These are phyloP conservation scores for Aegilops speltoides DNA, from an alignment of 176 grass and related monocot species.

Conservation along the genomic window DNA sequence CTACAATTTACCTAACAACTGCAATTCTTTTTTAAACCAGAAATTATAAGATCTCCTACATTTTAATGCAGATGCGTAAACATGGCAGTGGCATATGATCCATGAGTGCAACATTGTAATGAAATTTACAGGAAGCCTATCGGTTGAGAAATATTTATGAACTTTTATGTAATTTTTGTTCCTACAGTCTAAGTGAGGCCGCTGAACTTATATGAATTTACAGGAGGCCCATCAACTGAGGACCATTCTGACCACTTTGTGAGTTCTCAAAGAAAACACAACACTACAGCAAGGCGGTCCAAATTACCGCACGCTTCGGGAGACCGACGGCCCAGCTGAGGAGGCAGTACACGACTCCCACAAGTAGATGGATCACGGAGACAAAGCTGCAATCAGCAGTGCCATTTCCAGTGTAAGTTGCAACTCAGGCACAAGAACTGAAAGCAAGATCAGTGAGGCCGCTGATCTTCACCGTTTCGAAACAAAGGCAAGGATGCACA, in stretches of 20 bases:
- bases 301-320: slow-evolving; percentile 93
- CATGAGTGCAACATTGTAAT: not conserved
- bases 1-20: not conserved
- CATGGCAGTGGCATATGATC: not conserved
- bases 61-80: not conserved
- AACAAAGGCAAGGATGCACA: not conserved
- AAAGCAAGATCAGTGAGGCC: not conserved
- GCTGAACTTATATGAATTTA: too few species aligned
- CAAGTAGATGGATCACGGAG: slow-evolving; percentile 74
- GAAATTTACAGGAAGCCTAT: not conserved
- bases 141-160: not conserved
- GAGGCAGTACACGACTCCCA: slow-evolving; percentile 80
- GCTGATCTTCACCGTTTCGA: not conserved
- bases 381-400: slow-evolving; percentile 61
- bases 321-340: slow-evolving; percentile 78
- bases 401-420: not conserved
- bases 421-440: not conserved
- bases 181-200: not conserved
- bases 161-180: not conserved
- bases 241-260: not conserved
- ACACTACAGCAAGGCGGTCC: not conserved
- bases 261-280: slow-evolving; percentile 5
- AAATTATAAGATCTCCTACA: not conserved
- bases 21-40: not conserved
- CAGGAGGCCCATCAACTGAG: not conserved